phyloP scores from a whole-genome alignment of 495 filamentous ascomycete species.

The Hypoxylon cercidicola region DNA sequence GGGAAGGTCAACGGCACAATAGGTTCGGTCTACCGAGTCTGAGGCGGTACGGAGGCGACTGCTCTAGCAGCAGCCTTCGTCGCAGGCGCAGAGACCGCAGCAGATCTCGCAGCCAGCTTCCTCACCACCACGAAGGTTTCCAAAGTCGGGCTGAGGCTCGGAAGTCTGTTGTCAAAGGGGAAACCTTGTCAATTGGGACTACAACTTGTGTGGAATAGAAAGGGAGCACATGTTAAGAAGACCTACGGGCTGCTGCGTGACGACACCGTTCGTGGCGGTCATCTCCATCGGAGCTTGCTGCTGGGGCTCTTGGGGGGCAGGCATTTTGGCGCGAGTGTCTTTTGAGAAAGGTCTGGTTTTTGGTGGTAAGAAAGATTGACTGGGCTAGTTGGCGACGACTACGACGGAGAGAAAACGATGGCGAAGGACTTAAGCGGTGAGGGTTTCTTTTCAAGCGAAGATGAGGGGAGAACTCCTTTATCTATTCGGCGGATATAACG shows the following conservation, averaged over 20 bases:
- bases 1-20: background rate
- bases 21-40: too few species aligned
- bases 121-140: slow-evolving; percentile 44
- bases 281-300: slow-evolving; percentile 51
- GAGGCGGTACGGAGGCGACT: background rate
- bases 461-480: slow-evolving; percentile 16
- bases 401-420: slow-evolving; percentile 4
- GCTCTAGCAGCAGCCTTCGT: slow-evolving; percentile 48
- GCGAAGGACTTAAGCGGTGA: slow-evolving; percentile 23
- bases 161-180: slow-evolving; percentile 28
- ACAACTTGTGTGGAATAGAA: background rate
- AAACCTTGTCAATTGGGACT: slow-evolving; percentile 15
- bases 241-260: slow-evolving; percentile 48
- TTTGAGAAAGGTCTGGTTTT: slow-evolving; percentile 8
- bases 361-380: background rate
- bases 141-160: slow-evolving; percentile 44
- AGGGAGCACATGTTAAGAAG: too few species aligned
- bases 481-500: slow-evolving; percentile 37
- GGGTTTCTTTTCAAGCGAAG: background rate
- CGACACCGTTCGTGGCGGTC: slow-evolving; percentile 35
- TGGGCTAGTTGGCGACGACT: slow-evolving; percentile 18
- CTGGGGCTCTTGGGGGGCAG: slow-evolving; percentile 44
- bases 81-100: slow-evolving; percentile 49
- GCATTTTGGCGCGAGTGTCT: slow-evolving; percentile 37
- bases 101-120: slow-evolving; percentile 49